Base-by-base conservation (phyloP, 2,329 filamentous ascomycete species). In the Cladosporium sp. region DNA sequence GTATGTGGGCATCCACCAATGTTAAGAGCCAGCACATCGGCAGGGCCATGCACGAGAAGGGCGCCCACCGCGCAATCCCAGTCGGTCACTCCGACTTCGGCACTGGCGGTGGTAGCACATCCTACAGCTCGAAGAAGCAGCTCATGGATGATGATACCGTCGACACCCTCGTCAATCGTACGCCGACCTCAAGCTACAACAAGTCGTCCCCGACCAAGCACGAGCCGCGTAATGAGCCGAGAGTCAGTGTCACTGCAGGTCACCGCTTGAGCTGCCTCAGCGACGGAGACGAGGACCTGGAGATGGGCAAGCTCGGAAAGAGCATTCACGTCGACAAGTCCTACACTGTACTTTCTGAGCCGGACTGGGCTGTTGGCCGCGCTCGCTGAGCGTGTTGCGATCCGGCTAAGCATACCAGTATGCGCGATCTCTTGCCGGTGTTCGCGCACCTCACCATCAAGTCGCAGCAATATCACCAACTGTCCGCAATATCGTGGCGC, bases 1-100 rank as follows among this genome's bases (percentile, higher is more conserved):
- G 87, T 21, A 83, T 91, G 69, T 91, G 89, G 89, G 88, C 88
- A 15, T 77, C 80, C 5, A 76, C 79, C 24, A 75, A 72, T 59
- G 74, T 74, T 34, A 67, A 69, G 52, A 71, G 68, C 60, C 70
- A 70, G 57, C 67, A 66, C 28, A 58, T 68, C 49, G 67, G 63
- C 30, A 60, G 28, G 64, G 63, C 51, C 60, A 68, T 47, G 49
- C 63, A 54, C 14, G 61, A 64, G 67, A 73, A 71, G 66, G 38
- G 70, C 59, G 68, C 11, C 8, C 64, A 65, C 68, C 67, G 73
- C 67, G 41, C 70, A 64, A 47, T 71, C 67, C 66, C 73, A 65
- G 55, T 67, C 51, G 66, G 64, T 15, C 64, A 67, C n/a, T 63
- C 68, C 12, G 65, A 66, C 47, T 63, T 64, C 49, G 69, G 38